Conservation (phyloP, 352 stramenopile genomes). For the Phytopythium montanum region DNA sequence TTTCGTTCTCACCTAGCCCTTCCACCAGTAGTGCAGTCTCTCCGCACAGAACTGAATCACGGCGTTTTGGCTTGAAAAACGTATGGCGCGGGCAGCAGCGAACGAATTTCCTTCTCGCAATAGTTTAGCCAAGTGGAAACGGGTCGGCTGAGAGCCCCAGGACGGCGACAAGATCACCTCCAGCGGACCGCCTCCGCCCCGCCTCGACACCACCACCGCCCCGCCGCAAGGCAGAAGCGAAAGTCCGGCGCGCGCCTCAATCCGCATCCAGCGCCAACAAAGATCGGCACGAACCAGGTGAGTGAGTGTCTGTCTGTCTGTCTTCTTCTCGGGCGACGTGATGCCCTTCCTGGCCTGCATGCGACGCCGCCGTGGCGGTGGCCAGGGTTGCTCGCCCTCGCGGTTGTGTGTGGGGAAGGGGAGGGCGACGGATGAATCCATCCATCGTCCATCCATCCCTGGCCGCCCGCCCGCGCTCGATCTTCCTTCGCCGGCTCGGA, state of each 20-base stretch:
- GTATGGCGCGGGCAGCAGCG: background rate
- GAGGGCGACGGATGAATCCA: constrained; percentile 7
- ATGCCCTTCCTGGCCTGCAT: background rate
- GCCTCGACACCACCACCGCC: background rate
- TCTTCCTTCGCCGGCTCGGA: no score
- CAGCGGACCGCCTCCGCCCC: background rate
- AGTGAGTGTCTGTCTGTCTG: no score
- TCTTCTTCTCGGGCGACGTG: no score
- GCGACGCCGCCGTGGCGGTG: background rate
- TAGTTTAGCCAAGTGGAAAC: constrained; percentile 2
- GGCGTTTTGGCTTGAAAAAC: constrained; percentile 7
- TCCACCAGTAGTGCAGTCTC: constrained; percentile 3
- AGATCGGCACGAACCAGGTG: background rate
- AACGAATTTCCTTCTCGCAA: background rate
- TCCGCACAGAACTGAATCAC: constrained; percentile 21
- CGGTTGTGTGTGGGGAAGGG: constrained; percentile 1
- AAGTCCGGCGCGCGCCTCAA: background rate
- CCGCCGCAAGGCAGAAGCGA: constrained; percentile 2
- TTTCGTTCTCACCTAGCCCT: constrained; percentile 8
- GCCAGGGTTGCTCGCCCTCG: background rate
- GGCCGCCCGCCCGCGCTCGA: background rate
- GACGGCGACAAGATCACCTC: constrained; percentile 8
- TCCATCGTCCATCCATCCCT: constrained; percentile 7
- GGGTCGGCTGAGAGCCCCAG: background rate
- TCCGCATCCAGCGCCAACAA: background rate